Evolutionary conservation across 2,329 filamentous ascomycete genomes (phyloP).

Genomic region (Botrytis paeoniae): DNA sequence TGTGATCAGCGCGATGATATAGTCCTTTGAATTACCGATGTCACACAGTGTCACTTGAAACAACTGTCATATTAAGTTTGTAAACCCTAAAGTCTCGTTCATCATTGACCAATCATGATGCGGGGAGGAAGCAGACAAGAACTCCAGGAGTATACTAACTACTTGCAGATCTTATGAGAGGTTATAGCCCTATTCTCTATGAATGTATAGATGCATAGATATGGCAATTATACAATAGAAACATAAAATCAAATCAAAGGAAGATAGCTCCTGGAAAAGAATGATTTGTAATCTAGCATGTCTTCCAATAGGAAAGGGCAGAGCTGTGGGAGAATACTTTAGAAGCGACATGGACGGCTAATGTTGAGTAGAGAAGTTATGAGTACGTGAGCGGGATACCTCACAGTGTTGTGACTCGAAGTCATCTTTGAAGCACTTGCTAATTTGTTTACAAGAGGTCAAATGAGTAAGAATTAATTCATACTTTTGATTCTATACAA

Average conservation of each 20-base stretch:
- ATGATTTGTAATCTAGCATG: neutral
- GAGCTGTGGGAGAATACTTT: neutral
- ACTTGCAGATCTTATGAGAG: neutral
- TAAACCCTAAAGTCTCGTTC: neutral
- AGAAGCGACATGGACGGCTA: neutral
- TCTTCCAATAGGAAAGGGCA: neutral
- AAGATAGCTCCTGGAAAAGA: neutral
- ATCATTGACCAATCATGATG: neutral
- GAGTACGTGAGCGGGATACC: too few relatives aligned
- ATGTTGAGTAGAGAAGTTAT: neutral
- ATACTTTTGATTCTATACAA: neutral
- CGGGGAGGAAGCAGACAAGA: too few relatives aligned
- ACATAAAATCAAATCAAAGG: neutral
- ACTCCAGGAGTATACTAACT: neutral
- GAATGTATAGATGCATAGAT: neutral
- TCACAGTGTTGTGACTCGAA: neutral
- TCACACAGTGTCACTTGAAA: neutral
- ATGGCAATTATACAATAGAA: neutral
- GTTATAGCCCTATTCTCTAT: neutral
- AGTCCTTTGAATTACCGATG: neutral
- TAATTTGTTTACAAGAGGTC: neutral
- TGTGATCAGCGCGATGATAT: neutral
- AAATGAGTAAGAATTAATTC: neutral
- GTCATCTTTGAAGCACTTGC: constrained; percentile 2
- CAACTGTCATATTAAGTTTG: neutral